Percentiles rank a stretch among this genome's conserved stretches.
Evolutionary conservation across 306 rosid species (phyloP).

Genomic region (Pachyrhizus erosus): DNA sequence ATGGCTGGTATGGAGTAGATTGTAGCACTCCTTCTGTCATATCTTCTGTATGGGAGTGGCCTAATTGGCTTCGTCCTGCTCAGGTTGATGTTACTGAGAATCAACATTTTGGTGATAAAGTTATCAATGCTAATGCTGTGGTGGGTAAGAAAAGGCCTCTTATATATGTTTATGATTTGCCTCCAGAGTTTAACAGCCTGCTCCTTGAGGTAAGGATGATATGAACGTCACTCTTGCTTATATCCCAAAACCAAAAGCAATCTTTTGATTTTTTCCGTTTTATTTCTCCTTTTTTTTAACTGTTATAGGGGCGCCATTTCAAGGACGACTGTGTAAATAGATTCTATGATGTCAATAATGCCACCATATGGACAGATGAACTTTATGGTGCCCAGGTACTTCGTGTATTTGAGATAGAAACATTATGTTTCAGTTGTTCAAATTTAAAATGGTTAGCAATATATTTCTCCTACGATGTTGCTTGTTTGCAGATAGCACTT

Average conservation of each 20-base stretch:
- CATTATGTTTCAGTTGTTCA: constrained; percentile 20
- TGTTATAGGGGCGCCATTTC: constrained; percentile 65
- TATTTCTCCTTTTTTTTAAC: constrained; percentile 19
- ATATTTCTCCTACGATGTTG: constrained; percentile 28
- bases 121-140: constrained; percentile 54
- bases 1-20: constrained; percentile 95
- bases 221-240: constrained; percentile 36
- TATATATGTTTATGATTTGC: constrained; percentile 86
- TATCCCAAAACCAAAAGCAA: constrained; percentile 32
- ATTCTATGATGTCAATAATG: constrained; percentile 41
- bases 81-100: constrained; percentile 63
- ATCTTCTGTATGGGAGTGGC: constrained; percentile 82
- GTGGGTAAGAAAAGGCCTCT: constrained; percentile 85
- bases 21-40: constrained; percentile 83
- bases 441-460: background rate
- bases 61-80: constrained; percentile 89
- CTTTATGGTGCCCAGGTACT: constrained; percentile 90
- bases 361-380: constrained; percentile 77
- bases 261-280: constrained; percentile 19
- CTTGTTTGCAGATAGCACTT: constrained; percentile 73
- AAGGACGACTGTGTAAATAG: too few species aligned
- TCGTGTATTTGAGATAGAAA: constrained; percentile 28
- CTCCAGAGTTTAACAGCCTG: constrained; percentile 82
- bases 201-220: constrained; percentile 77
- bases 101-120: constrained; percentile 40